Evolutionary conservation across 257 asterid species (phyloP), one percentile per base, ranked within the genome.

Genomic region (Echites panduratus): DNA sequence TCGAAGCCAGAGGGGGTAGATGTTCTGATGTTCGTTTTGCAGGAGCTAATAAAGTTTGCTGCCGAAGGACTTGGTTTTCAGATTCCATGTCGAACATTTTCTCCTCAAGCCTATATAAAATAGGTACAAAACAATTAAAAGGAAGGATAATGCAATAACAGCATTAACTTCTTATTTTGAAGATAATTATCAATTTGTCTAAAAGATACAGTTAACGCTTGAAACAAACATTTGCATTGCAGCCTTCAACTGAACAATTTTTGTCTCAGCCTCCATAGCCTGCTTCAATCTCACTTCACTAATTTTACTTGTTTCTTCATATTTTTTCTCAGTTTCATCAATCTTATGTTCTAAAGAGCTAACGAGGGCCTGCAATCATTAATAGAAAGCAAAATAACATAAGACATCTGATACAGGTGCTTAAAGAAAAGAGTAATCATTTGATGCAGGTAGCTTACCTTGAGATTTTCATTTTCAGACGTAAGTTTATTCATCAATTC

Each of bases 241-340:
- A 69, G 92, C 86, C 84, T 90, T 95, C 89, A 95, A 80, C 84
- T 95, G 89, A 81, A 95, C 91, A 58, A 95, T 79, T 77, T 84
- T 85, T 32, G 97, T 85, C 87, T 95, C 99, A 66, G 99, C 97
- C 40, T 95, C 99, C 87, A 79, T 52, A 58, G 96, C 91, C 82
- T 90, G 99, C 84, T 87, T 92, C 88, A 95, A 79, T 83, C 98
- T 86, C 81, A 86, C 96, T 86, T 92, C 96, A 80, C 97, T 86
- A 64, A 95, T 89, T 84, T 92, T 92, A 80, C 76, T 90, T 26
- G 99, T 87, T 83, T 95, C 99, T 85, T 90, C 97, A 75, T 79
- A 92, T 72, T 83, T 95, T 89, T 84, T 89, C 83, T 90, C 98
- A 35, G 99, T 92, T 78, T 95, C 98, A 73, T 81, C 94, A 78